Evolutionary conservation across 2,329 filamentous ascomycete genomes (phyloP).

Genomic region (Fusarium tricinctum): DNA sequence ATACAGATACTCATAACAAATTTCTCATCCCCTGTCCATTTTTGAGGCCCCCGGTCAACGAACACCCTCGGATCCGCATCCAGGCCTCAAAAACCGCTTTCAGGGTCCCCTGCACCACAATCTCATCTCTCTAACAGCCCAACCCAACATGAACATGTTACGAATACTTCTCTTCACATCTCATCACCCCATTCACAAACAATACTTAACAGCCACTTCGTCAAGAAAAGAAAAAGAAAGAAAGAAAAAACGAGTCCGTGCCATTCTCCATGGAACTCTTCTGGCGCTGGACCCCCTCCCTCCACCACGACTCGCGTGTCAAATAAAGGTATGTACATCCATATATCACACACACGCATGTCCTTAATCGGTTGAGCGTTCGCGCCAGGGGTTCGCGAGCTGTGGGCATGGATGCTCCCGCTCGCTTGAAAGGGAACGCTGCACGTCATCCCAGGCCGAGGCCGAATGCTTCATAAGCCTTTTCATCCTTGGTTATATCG

Average conservation of each 20-base stretch:
- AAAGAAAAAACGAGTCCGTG: constrained; percentile 11
- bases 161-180: constrained; percentile 16
- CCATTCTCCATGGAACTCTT: constrained; percentile 13
- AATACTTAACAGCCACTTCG: constrained; percentile 13
- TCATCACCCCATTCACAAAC: constrained; percentile 27
- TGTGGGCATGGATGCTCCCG: constrained; percentile 44
- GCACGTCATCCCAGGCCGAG: constrained; percentile 49
- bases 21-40: constrained; percentile 7
- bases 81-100: constrained; percentile 34
- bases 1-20: too few relatives aligned
- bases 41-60: constrained; percentile 42
- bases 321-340: constrained; percentile 7
- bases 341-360: constrained; percentile 3
- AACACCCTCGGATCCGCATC: constrained; percentile 48
- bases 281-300: constrained; percentile 20
- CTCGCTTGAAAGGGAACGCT: constrained; percentile 32
- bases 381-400: constrained; percentile 28
- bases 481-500: constrained; percentile 18
- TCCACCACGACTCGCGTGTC: constrained; percentile 14
- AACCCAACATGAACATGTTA: too few relatives aligned
- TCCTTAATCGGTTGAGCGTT: constrained; percentile 17
- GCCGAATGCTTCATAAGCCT: constrained; percentile 33
- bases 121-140: constrained; percentile 36
- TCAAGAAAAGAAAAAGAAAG: constrained; percentile 3
- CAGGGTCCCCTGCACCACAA: constrained; percentile 38